phyloP scores from a whole-genome alignment of 2,329 filamentous ascomycete genomes.

The Colletotrichum filicis region DNA sequence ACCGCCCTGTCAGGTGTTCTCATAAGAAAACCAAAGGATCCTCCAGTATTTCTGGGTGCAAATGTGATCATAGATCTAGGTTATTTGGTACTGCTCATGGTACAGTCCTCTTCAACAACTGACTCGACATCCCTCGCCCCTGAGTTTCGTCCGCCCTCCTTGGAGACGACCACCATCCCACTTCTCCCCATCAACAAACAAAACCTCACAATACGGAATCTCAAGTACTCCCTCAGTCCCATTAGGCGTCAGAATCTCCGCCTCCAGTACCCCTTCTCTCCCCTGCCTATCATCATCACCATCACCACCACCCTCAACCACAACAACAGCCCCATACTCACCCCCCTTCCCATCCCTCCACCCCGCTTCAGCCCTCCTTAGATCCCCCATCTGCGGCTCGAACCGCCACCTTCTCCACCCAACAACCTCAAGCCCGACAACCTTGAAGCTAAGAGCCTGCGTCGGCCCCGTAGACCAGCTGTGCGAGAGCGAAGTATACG shows the following conservation, averaged over 20 bases:
- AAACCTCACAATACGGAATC: background rate
- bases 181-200: background rate
- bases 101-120: background rate
- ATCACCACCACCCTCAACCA: background rate
- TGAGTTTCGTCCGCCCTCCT: slow-evolving; percentile 5
- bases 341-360: slow-evolving; percentile 27
- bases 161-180: background rate
- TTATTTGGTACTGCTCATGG: no score
- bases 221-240: background rate
- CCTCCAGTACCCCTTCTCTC: background rate
- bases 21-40: no score
- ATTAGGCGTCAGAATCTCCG: slow-evolving; percentile 16
- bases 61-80: no score
- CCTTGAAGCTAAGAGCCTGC: slow-evolving; percentile 40
- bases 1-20: no score
- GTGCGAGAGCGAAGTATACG: slow-evolving; percentile 47
- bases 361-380: slow-evolving; percentile 36
- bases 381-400: slow-evolving; percentile 37
- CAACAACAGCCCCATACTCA: slow-evolving; percentile 3
- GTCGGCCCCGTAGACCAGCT: slow-evolving; percentile 48
- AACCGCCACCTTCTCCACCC: slow-evolving; percentile 43
- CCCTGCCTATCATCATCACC: background rate
- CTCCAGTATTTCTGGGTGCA: no score
- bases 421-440: slow-evolving; percentile 41
- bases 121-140: background rate